phyloP scores from a whole-genome alignment of 176 grass and related monocot genomes.

The Oryza rufipogon region DNA sequence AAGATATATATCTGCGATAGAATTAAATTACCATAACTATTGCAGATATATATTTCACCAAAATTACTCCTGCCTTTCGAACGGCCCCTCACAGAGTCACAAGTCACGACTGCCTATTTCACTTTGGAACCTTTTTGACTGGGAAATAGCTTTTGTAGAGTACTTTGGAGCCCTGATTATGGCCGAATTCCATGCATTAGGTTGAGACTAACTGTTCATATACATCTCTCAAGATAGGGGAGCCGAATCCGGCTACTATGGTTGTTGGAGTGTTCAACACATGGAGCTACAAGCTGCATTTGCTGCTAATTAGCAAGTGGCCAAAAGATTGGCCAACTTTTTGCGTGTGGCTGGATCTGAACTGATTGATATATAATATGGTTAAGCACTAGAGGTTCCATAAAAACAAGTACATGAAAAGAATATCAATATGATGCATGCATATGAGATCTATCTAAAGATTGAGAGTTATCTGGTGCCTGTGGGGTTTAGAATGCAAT shows the following conservation, averaged over 20 bases:
- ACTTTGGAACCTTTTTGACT: not conserved
- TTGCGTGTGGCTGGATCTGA: conserved; percentile 4
- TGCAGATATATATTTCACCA: not conserved
- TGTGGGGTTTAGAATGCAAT: conserved; percentile 12
- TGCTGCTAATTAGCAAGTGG: conserved; percentile 7
- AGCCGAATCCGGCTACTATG: not conserved
- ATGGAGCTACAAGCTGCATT: conserved; percentile 3
- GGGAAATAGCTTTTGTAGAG: not conserved
- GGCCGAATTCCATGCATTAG: not conserved
- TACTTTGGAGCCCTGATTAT: not conserved
- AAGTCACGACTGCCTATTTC: not conserved
- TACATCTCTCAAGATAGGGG: conserved; percentile 11
- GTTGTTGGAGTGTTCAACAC: conserved; percentile 27
- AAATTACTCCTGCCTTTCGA: too few species aligned
- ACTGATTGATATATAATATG: conserved; percentile 4
- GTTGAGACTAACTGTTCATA: not conserved
- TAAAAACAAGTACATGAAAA: not conserved
- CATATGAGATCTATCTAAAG: conserved; percentile 27
- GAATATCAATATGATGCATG: conserved; percentile 16
- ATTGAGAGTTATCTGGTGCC: not conserved
- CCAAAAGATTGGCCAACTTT: not conserved
- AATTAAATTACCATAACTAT: not conserved
- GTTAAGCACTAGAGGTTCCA: not conserved
- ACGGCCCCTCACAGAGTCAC: too few species aligned
- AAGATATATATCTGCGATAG: too few species aligned